Evolutionary conservation across 1,284 basidiomycete species (phyloP).

Genomic region (Leccinum griseonigrum): DNA sequence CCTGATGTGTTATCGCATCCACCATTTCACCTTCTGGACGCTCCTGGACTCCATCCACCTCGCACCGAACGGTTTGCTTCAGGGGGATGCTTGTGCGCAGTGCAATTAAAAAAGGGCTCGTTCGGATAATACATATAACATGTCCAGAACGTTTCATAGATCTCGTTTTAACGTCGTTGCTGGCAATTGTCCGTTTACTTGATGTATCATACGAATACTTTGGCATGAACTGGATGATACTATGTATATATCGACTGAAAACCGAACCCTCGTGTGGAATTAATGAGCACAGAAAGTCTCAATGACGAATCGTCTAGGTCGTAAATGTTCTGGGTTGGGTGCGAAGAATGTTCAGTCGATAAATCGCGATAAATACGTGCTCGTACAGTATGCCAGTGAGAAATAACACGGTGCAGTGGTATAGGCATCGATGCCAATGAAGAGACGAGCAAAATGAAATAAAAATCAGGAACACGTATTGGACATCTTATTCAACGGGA

Average conservation of each 20-base stretch:
- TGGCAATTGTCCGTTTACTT: constrained; percentile 6
- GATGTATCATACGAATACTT: constrained; percentile 6
- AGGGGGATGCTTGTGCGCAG: not conserved
- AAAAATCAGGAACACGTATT: constrained; percentile 38
- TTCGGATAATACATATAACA: not conserved
- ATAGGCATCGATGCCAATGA: constrained; percentile 12
- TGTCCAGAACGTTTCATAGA: not conserved
- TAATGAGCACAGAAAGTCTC: not conserved
- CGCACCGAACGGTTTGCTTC: not conserved
- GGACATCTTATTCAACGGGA: constrained; percentile 69
- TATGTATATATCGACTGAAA: constrained; percentile 7
- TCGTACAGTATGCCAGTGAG: constrained; percentile 26
- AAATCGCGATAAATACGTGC: constrained; percentile 28
- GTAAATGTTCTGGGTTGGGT: constrained; percentile 11
- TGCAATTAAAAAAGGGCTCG: not conserved
- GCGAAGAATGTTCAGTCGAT: constrained; percentile 19
- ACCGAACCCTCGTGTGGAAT: not conserved
- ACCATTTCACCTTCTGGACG: not conserved
- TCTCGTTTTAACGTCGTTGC: not conserved
- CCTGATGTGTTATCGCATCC: not conserved
- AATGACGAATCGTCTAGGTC: constrained; percentile 15
- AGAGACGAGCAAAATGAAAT: constrained; percentile 9
- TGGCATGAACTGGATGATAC: constrained; percentile 1
- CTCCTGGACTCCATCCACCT: not conserved
- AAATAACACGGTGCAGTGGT: constrained; percentile 20